Evolutionary conservation across 352 stramenopile genomes (phyloP), one percentile per base, ranked within the genome.

Genomic region (Phytophthora kernoviae): DNA sequence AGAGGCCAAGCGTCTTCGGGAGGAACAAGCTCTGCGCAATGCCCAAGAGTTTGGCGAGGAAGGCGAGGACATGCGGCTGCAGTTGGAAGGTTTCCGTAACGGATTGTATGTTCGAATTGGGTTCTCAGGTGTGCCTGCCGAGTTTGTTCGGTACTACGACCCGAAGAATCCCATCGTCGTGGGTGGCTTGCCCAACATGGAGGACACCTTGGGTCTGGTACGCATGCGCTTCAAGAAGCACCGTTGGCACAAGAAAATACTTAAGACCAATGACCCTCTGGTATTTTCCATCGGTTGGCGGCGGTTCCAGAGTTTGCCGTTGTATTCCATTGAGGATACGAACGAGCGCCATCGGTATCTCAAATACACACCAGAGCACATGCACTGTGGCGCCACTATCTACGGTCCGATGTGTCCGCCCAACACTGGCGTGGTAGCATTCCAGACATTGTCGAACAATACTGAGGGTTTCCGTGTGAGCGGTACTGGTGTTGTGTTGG

Each of bases 351-450:
- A 98, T 68, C 83, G 94, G 39, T 96, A 94, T 65, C 81, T 99
- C 51, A 99, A 99, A 80, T 99, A 95, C 77, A 99, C 98, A n/a
- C 98, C 98, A 0, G 97, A 99, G 74, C 97, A 99, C 84, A 99
- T 99, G 98, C 98, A 99, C 81, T 99, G 98, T 57, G 89, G 96
- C 52, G 94, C 94, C 24, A 98, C 95, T 8, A 99, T 99, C 62
- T 99, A 98, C 54, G 98, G 94, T 0, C 97, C 97, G 0, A 86
- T 98, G 61, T 91, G 90, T 9, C 93, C 97, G 41, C 96, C 97
- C 1, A 99, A 99, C 81, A 99, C 97, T 24, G 96, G 96, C 68
- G 87, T 99, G 48, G 53, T 99, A 32, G 96, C 97, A 0, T 99
- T 99, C 84, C 96, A 99, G 77, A 93, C 87, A 48, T 71, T 99